These are phyloP conservation scores for Pueraria montana DNA, from an alignment of 306 rosid species.

Conservation along the genomic window DNA sequence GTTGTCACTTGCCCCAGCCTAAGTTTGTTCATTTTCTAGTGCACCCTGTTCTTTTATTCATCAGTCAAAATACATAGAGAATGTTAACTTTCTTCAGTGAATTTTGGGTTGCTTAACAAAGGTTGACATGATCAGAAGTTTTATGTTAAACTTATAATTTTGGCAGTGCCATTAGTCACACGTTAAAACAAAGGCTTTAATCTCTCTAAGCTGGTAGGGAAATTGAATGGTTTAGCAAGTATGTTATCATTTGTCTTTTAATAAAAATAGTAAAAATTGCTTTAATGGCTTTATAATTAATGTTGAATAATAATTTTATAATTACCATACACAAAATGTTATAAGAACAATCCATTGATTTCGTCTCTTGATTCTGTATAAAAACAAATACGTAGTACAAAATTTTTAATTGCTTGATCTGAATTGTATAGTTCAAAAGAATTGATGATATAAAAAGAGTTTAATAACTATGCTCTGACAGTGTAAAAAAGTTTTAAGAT, in stretches of 20 bases:
- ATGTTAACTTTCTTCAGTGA: background rate
- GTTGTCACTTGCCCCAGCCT: conserved; percentile 38
- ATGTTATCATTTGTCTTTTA: too few relatives aligned
- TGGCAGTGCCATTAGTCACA: conserved; percentile 1
- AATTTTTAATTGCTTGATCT: background rate
- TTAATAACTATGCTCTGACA: too few relatives aligned
- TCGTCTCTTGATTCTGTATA: background rate
- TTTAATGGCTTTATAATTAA: background rate
- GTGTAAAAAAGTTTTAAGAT: too few relatives aligned
- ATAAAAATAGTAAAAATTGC: background rate
- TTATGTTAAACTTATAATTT: background rate
- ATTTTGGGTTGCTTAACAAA: conserved; percentile 19
- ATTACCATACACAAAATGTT: background rate
- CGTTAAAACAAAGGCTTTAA: background rate
- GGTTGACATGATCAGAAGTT: background rate
- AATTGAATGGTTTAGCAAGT: background rate
- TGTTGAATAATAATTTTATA: background rate
- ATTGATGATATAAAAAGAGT: too few relatives aligned
- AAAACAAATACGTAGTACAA: background rate
- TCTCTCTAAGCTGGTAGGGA: background rate
- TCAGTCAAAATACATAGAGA: conserved; percentile 25
- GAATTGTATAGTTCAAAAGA: too few relatives aligned
- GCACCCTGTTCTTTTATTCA: background rate
- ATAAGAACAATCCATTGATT: background rate
- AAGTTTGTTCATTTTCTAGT: conserved; percentile 15